phyloP scores from a whole-genome alignment of 257 asterid genomes.

The Solanum lignicaule region DNA sequence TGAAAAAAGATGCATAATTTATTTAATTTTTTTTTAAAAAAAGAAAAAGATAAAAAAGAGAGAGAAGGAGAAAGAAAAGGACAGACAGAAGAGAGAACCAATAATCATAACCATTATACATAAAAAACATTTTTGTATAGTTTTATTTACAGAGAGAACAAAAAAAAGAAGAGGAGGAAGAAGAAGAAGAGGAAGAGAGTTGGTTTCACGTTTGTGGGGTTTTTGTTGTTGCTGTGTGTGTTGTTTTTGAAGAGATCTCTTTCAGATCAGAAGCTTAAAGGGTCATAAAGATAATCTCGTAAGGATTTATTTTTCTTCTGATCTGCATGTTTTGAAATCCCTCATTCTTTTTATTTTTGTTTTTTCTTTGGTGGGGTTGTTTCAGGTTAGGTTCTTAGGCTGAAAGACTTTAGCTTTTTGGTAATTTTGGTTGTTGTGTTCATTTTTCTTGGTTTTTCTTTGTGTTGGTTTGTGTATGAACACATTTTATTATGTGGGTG shows the following conservation, averaged over 20 bases:
- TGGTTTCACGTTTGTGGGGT: conserved; percentile 9
- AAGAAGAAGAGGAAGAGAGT: not conserved
- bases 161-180: not conserved
- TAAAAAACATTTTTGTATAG: not conserved
- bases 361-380: not conserved
- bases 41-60: not conserved
- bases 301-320: not conserved
- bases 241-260: not conserved
- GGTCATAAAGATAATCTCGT: not conserved
- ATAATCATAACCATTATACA: not conserved
- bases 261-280: conserved; percentile 11
- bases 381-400: not conserved
- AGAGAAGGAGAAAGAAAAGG: not conserved
- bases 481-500: not conserved
- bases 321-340: not conserved
- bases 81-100: not conserved
- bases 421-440: not conserved
- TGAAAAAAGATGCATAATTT: not conserved
- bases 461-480: not conserved
- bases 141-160: not conserved
- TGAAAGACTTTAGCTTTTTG: not conserved
- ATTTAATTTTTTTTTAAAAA: not conserved
- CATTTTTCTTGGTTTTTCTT: not conserved
- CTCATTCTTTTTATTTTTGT: not conserved
- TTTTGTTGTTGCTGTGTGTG: not conserved